These are phyloP conservation scores for Trichoderma brevicompactum DNA, from an alignment of 2,329 filamentous ascomycete species.

Conservation along the genomic window DNA sequence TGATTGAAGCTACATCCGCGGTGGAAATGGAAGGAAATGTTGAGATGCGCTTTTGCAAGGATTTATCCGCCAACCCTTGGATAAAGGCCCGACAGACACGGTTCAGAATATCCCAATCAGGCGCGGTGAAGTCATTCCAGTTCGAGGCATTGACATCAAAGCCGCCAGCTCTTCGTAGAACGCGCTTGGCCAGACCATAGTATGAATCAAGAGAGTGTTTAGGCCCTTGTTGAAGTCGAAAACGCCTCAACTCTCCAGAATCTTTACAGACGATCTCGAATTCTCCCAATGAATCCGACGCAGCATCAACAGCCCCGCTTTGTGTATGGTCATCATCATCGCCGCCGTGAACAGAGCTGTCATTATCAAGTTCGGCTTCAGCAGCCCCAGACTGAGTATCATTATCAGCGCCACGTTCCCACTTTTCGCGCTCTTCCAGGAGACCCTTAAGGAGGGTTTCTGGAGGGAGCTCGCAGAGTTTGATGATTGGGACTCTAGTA, in stretches of 20 bases:
- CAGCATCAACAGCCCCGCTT: constrained; percentile 12
- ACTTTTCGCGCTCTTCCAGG: constrained; percentile 67
- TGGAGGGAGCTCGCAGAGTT: constrained; percentile 75
- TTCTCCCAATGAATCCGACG: constrained; percentile 28
- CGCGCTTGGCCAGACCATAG: constrained; percentile 53
- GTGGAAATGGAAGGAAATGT: constrained; percentile 54
- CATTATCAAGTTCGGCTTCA: constrained; percentile 44
- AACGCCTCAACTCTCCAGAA: constrained; percentile 32
- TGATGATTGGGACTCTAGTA: constrained; percentile 85
- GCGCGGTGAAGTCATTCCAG: constrained; percentile 45
- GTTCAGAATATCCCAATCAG: constrained; percentile 56
- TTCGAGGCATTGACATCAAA: constrained; percentile 57
- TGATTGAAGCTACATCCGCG: constrained; percentile 33
- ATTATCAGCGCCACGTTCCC: constrained; percentile 63
- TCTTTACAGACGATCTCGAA: constrained; percentile 34
- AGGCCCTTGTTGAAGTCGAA: constrained; percentile 48
- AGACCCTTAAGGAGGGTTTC: constrained; percentile 64
- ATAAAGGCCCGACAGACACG: constrained; percentile 59
- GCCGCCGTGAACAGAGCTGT: constrained; percentile 27
- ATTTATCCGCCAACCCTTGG: constrained; percentile 54
- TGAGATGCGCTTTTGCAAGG: constrained; percentile 51
- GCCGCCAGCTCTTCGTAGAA: constrained; percentile 53
- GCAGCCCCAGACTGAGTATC: constrained; percentile 42
- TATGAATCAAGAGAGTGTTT: constrained; percentile 52
- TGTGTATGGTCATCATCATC: constrained; percentile 33